Evolutionary conservation across 2,329 filamentous ascomycete genomes (phyloP).

Genomic region (Colletotrichum destructivum): DNA sequence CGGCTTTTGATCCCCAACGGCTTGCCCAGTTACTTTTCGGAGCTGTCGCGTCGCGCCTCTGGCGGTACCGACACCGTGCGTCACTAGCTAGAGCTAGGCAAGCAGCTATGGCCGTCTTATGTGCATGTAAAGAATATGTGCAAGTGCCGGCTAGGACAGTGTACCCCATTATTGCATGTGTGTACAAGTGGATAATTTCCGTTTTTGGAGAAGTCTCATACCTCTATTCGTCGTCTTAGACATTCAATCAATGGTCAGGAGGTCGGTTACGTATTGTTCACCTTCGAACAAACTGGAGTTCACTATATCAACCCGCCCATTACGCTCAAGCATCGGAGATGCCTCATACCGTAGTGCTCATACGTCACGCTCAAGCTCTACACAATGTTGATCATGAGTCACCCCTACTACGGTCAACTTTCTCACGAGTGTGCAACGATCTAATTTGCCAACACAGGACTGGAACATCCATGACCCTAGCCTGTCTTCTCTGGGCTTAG

Average conservation of each 20-base stretch:
- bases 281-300: not conserved
- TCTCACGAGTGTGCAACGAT: conserved; percentile 16
- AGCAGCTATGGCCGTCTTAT: not conserved
- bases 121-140: not conserved
- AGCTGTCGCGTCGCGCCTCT: not conserved
- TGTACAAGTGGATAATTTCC: not conserved
- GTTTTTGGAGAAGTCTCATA: not conserved
- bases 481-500: conserved; percentile 63
- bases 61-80: not conserved
- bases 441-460: conserved; percentile 57
- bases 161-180: too few relatives aligned
- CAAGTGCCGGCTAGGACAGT: too few relatives aligned
- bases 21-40: not conserved
- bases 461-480: conserved; percentile 65
- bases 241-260: too few relatives aligned
- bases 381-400: conserved; percentile 69
- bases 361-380: conserved; percentile 87
- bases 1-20: not conserved
- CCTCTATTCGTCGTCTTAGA: too few relatives aligned
- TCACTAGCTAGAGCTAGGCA: not conserved
- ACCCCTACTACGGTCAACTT: not conserved
- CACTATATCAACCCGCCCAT: not conserved
- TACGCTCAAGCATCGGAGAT: conserved; percentile 51
- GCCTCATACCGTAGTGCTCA: conserved; percentile 79
- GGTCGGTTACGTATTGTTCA: not conserved